Base-by-base conservation (phyloP, 2,329 filamentous ascomycete species). In the Hypoxylon sp. region DNA sequence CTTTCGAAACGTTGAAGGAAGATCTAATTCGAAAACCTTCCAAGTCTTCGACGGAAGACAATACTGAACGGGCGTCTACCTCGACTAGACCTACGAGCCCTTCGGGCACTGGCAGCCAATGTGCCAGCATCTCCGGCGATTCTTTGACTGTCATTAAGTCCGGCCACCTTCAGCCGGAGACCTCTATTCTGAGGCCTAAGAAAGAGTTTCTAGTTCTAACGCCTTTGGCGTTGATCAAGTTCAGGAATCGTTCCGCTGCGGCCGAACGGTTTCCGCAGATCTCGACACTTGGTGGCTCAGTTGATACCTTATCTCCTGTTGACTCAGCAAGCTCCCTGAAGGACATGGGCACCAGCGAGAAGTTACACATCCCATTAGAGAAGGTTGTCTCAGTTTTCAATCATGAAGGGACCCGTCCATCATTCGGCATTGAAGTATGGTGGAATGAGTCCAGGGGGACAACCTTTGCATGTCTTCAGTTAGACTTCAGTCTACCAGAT, bases 371-470 rank as follows among this genome's bases (percentile, higher is more conserved):
- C 6, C 83, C 85, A 0, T 74, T 87, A 6, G 79, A 81, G 14
- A 81, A 79, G 36, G 78, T 87, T 22, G 82, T 87, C 36, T 83
- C 85, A 2, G 80, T 81, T 1, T 87, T 86, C 66, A 80, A 80
- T 28, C 82, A 84, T 28, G 84, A 87, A 70, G 81, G 80, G 44
- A 80, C 80, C 1, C 79, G 81, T 48, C 80, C 83, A 11, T 80
- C 82, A 5, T 85, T 84, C 45, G 83, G 83, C 4, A 74, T 87
- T 52, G 85, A 88, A 70, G 78, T 87, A 1, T 87, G 85, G 84
- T 87, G 85, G 85, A 82, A 80, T 61, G 81, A 81, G 12, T 73
- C 76, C 14, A 77, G 79, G 59, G 77, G 79, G 11, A 75, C 84
- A 40, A 76, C 80, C 12, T 86, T 84, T 65, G 78, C 77, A 61